A percentile compares a stretch with the other conserved stretches of the same genome.
phyloP scores from a whole-genome alignment of 208 protist genomes.

The Leishmania major region DNA sequence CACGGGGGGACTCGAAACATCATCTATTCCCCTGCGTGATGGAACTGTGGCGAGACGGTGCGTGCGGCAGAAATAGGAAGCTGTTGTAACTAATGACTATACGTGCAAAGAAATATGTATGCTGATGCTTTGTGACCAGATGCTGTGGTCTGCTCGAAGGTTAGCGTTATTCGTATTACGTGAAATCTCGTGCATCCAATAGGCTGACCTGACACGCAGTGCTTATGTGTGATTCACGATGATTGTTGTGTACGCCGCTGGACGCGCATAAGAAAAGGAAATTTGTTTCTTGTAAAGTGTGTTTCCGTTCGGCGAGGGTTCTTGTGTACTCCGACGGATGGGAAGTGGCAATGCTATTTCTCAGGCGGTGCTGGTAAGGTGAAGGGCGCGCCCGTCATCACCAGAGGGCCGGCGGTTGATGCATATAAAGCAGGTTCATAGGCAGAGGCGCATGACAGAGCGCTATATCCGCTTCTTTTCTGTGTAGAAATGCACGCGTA shows the following conservation, averaged over 20 bases:
- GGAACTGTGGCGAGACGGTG: constrained; percentile 10
- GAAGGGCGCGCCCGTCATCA: neutral
- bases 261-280: neutral
- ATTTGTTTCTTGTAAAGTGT: neutral
- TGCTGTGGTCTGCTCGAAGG: neutral
- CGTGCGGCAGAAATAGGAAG: too few species aligned
- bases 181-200: neutral
- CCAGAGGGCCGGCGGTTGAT: neutral
- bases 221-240: neutral
- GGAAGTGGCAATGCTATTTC: neutral
- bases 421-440: neutral
- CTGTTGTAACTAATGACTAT: neutral
- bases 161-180: neutral
- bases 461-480: neutral
- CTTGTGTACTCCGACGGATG: neutral
- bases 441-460: neutral
- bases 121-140: neutral
- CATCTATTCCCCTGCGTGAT: constrained; percentile 8
- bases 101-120: fast-evolving
- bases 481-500: neutral
- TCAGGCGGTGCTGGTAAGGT: neutral
- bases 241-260: too few species aligned
- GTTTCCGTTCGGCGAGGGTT: neutral
- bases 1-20: neutral
- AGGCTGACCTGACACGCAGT: neutral